Evolutionary conservation across 371 early-diverging fungal genomes (phyloP).

Genomic region (Massospora cicadina): DNA sequence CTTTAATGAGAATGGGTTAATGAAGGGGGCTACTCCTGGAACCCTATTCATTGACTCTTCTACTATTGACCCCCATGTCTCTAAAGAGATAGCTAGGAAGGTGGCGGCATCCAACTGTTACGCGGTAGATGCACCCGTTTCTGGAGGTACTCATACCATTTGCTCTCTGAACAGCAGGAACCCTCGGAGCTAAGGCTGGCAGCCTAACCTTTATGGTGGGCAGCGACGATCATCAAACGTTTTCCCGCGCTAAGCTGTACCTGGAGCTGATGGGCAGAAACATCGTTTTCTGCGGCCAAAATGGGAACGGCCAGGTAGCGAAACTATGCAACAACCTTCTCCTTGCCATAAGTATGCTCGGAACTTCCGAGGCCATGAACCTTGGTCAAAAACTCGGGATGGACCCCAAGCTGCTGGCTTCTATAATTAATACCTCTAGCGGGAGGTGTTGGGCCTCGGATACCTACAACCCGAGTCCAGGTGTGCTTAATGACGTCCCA

Average conservation of each 20-base stretch:
- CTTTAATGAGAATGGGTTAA: conserved; percentile 36
- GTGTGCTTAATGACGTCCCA: conserved; percentile 63
- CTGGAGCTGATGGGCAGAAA: conserved; percentile 81
- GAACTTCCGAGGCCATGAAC: conserved; percentile 79
- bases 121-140: conserved; percentile 91
- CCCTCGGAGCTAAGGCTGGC: conserved; percentile 73
- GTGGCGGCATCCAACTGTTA: conserved; percentile 31
- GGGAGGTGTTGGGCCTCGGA: conserved; percentile 90
- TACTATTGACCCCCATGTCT: conserved; percentile 70
- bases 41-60: conserved; percentile 70
- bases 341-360: conserved; percentile 85
- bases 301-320: conserved; percentile 83
- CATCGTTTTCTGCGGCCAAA: conserved; percentile 74
- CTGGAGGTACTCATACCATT: conserved; percentile 45
- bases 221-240: conserved; percentile 30
- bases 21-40: conserved; percentile 25
- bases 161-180: conserved; percentile 23
- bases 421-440: conserved; percentile 71
- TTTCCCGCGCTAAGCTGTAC: conserved; percentile 42
- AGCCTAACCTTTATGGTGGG: conserved; percentile 97
- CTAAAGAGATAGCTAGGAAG: conserved; percentile 39
- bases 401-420: conserved; percentile 67
- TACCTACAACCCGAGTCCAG: conserved; percentile 81
- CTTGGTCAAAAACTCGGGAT: conserved; percentile 75
- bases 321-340: conserved; percentile 97